Evolutionary conservation across 2,329 filamentous ascomycete species (phyloP), one percentile per base, ranked within the genome.

Genomic region (Colletotrichum salicis): DNA sequence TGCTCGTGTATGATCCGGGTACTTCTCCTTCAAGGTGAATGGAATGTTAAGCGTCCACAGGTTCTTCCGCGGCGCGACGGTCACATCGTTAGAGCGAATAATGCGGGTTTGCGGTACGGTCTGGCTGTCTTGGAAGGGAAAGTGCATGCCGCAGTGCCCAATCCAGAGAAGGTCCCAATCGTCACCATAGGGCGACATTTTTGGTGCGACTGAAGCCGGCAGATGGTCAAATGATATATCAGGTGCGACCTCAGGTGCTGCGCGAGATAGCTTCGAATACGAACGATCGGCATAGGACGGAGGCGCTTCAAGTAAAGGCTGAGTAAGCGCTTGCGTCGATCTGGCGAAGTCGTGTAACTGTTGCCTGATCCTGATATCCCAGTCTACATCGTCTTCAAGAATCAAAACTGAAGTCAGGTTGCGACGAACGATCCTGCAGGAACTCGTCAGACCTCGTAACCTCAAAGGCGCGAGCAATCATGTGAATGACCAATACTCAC

Each of bases 351-450:
- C 73, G 33, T 75, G 79, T 19, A 89, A 81, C 74, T 90, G 88
- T 0, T 78, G 63, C 37, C 86, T 85, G 29, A 90, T 76, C 0
- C 82, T 79, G 13, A 89, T 77, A 67, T 90, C 88, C 88, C 88
- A 90, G 78, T 90, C 88, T 24, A 84, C 82, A 67, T 90, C 88
- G 74, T 90, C 88, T 75, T 90, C 88, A 31, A 90, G 76, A 33
- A 90, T 86, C 2, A 90, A 78, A 0, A 86, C 87, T 1, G 84
- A 86, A 1, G 81, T 78, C 3, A 87, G 74, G 52, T 84, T 82
- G 12, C 83, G 77, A n/a, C 83, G 79, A 13, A 89, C 80, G 13
- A 89, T 79, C 27, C 80, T 82, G 12, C 35, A 10, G 2, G 27
- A 10, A 15, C n/a, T 13, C 57, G 6, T n/a, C n/a, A n/a, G n/a